Evolutionary conservation across 805 yeast species (phyloP).

Genomic region (Yarrowia sp.): DNA sequence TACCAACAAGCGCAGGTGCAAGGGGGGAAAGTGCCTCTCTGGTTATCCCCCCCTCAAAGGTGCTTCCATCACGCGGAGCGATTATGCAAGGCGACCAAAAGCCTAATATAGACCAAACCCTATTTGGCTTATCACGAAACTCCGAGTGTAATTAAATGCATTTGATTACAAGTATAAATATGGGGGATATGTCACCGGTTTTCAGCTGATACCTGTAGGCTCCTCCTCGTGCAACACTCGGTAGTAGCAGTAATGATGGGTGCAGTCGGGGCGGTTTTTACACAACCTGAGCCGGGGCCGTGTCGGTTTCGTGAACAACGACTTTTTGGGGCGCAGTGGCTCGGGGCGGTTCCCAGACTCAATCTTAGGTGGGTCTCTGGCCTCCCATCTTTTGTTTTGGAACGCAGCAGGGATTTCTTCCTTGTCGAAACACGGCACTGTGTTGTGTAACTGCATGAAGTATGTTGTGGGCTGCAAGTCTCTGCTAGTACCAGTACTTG

Average conservation of each 20-base stretch:
- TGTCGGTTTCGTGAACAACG: neutral
- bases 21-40: neutral
- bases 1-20: no score
- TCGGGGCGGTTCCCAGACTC: neutral
- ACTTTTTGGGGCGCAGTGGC: neutral
- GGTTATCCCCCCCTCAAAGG: constrained; percentile 1
- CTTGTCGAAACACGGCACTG: neutral
- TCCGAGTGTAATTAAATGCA: constrained; percentile 8
- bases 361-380: neutral
- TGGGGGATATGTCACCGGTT: no score
- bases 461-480: neutral
- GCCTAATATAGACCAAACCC: neutral
- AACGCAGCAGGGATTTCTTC: no score
- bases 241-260: neutral
- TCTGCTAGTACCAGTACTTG: no score
- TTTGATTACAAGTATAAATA: constrained; percentile 5
- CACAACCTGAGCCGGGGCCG: neutral
- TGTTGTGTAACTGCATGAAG: neutral
- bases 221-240: neutral
- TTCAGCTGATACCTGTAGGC: neutral
- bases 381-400: neutral
- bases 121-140: constrained; percentile 4
- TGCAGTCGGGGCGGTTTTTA: neutral
- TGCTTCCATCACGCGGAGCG: constrained; percentile 27
- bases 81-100: constrained; percentile 23